A percentile compares a stretch with the other conserved stretches of the same genome.
phyloP scores from a whole-genome alignment of 1,284 basidiomycete species.

The Inonotus hispidus region DNA sequence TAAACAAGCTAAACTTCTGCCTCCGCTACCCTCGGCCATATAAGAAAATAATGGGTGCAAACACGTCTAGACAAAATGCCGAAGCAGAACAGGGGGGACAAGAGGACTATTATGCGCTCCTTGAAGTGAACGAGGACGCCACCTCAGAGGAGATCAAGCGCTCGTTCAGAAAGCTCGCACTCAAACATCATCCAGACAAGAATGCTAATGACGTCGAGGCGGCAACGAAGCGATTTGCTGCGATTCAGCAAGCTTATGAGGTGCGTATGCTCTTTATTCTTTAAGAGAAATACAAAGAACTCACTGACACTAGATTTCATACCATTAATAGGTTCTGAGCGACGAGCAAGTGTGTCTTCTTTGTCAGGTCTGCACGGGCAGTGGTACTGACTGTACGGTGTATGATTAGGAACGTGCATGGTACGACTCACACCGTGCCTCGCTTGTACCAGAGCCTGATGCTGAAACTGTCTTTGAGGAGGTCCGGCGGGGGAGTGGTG shows the following conservation, averaged over 20 bases:
- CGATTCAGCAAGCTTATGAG: constrained; percentile 93
- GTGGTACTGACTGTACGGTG: constrained; percentile 22
- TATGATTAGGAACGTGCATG: constrained; percentile 86
- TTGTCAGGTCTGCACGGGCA: neutral
- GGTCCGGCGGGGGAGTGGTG: constrained; percentile 59
- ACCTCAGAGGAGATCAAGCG: constrained; percentile 87
- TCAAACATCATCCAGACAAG: constrained; percentile 88
- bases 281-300: constrained; percentile 3
- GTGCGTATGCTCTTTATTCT: constrained; percentile 34
- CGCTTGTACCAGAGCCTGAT: constrained; percentile 80
- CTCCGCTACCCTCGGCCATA: neutral
- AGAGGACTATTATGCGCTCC: constrained; percentile 75
- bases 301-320: constrained; percentile 12
- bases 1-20: neutral
- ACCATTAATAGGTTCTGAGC: constrained; percentile 62
- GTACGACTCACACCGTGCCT: constrained; percentile 94
- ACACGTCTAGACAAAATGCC: constrained; percentile 48
- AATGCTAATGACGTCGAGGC: constrained; percentile 79
- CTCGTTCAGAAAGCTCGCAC: constrained; percentile 78
- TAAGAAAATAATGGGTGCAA: constrained; percentile 55
- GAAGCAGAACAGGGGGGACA: constrained; percentile 29
- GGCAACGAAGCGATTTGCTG: constrained; percentile 84
- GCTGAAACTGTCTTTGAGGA: constrained; percentile 81
- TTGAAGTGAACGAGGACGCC: constrained; percentile 76
- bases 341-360: constrained; percentile 76